Conservation (phyloP, 2,329 filamentous ascomycete genomes). For the Xylariomycetidae sp. region DNA sequence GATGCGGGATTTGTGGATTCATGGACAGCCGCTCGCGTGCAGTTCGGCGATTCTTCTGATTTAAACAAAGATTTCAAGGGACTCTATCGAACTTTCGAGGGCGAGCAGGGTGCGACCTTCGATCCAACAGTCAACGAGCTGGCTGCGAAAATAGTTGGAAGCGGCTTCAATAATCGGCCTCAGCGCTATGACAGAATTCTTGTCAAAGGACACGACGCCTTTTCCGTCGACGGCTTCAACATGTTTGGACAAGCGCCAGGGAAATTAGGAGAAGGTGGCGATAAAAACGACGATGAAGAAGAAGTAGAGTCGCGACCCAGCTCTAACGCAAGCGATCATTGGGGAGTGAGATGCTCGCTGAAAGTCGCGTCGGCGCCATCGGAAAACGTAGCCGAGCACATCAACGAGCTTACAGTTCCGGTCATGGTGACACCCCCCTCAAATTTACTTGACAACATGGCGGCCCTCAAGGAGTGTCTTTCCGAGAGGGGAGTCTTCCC, state of each 20-base stretch:
- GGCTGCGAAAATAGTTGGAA: constrained; percentile 45
- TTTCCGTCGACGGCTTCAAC: constrained; percentile 45
- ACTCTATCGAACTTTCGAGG: constrained; percentile 40
- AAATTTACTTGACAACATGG: constrained; percentile 24
- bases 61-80: constrained; percentile 16
- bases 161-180: constrained; percentile 47
- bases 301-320: constrained; percentile 3
- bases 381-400: constrained; percentile 11
- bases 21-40: constrained; percentile 43
- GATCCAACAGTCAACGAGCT: constrained; percentile 54
- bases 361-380: constrained; percentile 13
- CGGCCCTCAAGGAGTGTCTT: constrained; percentile 35
- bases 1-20: constrained; percentile 46
- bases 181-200: constrained; percentile 64
- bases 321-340: constrained; percentile 51
- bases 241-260: constrained; percentile 48
- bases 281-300: constrained; percentile 3
- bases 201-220: constrained; percentile 36
- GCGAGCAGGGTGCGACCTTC: constrained; percentile 62
- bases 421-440: constrained; percentile 29
- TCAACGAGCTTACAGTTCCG: constrained; percentile 24
- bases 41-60: constrained; percentile 37
- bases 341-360: constrained; percentile 47
- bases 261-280: constrained; percentile 6
- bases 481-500: constrained; percentile 39